Evolutionary conservation across 148 eudicot species (phyloP).

Genomic region (Chenopodium formosanum): DNA sequence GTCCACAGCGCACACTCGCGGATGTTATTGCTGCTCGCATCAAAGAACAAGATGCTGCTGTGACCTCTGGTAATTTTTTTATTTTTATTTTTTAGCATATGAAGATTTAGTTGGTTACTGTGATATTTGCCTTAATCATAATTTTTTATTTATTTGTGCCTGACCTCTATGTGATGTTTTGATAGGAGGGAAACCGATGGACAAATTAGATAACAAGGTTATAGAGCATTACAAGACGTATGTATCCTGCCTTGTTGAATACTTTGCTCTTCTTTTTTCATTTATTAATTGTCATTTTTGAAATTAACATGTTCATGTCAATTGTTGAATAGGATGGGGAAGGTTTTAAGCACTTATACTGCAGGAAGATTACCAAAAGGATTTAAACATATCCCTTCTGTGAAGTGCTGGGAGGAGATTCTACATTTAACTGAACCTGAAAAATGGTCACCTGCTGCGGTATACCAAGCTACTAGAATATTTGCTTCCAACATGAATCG

Average conservation of each 20-base stretch:
- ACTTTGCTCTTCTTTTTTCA: background rate
- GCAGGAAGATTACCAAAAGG: slow-evolving; percentile 84
- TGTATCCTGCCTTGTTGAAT: slow-evolving; percentile 4
- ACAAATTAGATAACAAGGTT: slow-evolving; percentile 59
- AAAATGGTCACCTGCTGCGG: slow-evolving; percentile 87
- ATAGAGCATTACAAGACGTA: slow-evolving; percentile 82
- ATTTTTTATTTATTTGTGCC: background rate
- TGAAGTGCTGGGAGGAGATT: slow-evolving; percentile 76
- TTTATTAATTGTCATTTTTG: background rate
- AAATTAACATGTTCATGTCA: background rate
- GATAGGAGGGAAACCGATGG: slow-evolving; percentile 46
- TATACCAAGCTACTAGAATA: slow-evolving; percentile 86
- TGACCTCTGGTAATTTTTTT: slow-evolving; percentile 48
- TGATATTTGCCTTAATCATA: too few species aligned
- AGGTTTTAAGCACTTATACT: slow-evolving; percentile 65
- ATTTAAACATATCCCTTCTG: slow-evolving; percentile 65
- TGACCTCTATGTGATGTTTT: slow-evolving; percentile 5
- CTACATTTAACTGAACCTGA: slow-evolving; percentile 88
- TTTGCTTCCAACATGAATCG: slow-evolving; percentile 86
- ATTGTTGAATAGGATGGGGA: slow-evolving; percentile 61
- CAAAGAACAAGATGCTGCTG: slow-evolving; percentile 57
- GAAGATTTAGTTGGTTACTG: too few species aligned
- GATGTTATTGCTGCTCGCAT: slow-evolving; percentile 71
- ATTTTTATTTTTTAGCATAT: background rate
- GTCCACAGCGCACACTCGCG: slow-evolving; percentile 66